A percentile compares a stretch with the other conserved stretches of the same genome.
phyloP scores from a whole-genome alignment of 169 alveolate species.

The Cryptosporidium andersoni region DNA sequence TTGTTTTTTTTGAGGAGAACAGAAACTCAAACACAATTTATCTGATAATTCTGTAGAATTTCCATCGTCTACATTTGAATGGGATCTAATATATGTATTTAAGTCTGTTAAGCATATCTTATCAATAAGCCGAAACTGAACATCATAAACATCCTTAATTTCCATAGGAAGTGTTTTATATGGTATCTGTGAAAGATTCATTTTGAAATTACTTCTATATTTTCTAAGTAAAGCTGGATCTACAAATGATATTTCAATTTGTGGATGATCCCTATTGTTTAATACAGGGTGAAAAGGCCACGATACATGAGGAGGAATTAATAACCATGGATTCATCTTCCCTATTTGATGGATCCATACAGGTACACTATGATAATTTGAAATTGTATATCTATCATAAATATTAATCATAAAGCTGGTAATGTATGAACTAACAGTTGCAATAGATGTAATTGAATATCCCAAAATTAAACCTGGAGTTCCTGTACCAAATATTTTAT shows the following conservation, averaged over 20 bases:
- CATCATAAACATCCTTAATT: constrained; percentile 35
- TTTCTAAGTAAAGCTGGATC: constrained; percentile 37
- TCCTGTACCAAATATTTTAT: neutral
- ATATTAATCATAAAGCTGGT: constrained; percentile 49
- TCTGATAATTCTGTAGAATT: too few relatives aligned
- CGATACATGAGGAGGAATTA: constrained; percentile 45
- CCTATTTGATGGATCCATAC: constrained; percentile 14
- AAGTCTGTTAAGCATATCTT: neutral
- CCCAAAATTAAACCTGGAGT: constrained; percentile 34
- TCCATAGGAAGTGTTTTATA: constrained; percentile 46
- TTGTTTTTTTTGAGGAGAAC: too few relatives aligned
- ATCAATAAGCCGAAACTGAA: constrained; percentile 29
- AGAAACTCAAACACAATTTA: too few relatives aligned
- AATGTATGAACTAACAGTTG: neutral
- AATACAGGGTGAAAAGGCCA: constrained; percentile 33
- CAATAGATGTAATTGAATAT: constrained; percentile 43
- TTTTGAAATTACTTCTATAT: constrained; percentile 3
- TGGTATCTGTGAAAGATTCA: constrained; percentile 7
- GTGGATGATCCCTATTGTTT: constrained; percentile 11
- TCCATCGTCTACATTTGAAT: too few relatives aligned
- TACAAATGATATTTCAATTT: constrained; percentile 32
- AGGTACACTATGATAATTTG: constrained; percentile 37
- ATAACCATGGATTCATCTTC: constrained; percentile 26
- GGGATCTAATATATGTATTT: too few relatives aligned
- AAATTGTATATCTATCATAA: constrained; percentile 29